A percentile compares a stretch with the other conserved stretches of the same genome.
phyloP scores from a whole-genome alignment of 176 grass and related monocot genomes.

The Ananas comosus region DNA sequence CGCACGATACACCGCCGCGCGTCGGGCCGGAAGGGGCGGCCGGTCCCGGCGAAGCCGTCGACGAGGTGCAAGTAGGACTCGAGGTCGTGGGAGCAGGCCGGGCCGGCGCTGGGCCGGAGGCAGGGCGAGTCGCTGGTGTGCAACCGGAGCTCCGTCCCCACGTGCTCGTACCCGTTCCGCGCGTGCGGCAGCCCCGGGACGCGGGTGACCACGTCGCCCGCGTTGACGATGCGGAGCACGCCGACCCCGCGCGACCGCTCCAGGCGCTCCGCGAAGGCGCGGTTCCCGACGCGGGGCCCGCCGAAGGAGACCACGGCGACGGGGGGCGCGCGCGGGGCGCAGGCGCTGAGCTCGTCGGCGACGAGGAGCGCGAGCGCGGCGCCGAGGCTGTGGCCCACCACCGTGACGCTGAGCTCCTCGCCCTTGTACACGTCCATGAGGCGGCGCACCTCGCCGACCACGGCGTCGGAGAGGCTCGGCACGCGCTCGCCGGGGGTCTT shows the following conservation, averaged over 20 bases:
- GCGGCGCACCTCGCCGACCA: slow-evolving; percentile 59
- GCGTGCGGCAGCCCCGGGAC: slow-evolving; percentile 48
- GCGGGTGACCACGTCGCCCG: slow-evolving; percentile 68
- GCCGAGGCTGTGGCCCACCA: slow-evolving; percentile 87
- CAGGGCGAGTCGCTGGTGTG: slow-evolving; percentile 66
- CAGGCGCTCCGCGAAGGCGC: slow-evolving; percentile 46
- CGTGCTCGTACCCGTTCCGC: slow-evolving; percentile 56
- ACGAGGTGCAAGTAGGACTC: slow-evolving; percentile 91
- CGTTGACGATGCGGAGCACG: slow-evolving; percentile 74
- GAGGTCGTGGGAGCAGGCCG: slow-evolving; percentile 71
- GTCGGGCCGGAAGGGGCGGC: slow-evolving; percentile 55
- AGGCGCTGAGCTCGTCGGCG: slow-evolving; percentile 54
- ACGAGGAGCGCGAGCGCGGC: slow-evolving; percentile 72
- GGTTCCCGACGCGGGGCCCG: slow-evolving; percentile 73
- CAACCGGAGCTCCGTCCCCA: slow-evolving; percentile 54
- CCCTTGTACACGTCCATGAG: slow-evolving; percentile 76
- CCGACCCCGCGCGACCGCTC: slow-evolving; percentile 35
- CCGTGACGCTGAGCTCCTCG: slow-evolving; percentile 87
- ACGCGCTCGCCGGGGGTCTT: slow-evolving; percentile 51
- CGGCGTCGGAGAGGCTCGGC: slow-evolving; percentile 52
- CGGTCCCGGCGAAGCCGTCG: slow-evolving; percentile 74
- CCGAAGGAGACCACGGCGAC: slow-evolving; percentile 85
- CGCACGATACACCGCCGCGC: slow-evolving; percentile 56
- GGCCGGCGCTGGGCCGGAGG: slow-evolving; percentile 53
- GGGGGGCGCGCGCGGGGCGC: slow-evolving; percentile 47